Base-by-base conservation (phyloP, 495 filamentous ascomycete species). In the Lasiosphaeriaceae sp. region DNA sequence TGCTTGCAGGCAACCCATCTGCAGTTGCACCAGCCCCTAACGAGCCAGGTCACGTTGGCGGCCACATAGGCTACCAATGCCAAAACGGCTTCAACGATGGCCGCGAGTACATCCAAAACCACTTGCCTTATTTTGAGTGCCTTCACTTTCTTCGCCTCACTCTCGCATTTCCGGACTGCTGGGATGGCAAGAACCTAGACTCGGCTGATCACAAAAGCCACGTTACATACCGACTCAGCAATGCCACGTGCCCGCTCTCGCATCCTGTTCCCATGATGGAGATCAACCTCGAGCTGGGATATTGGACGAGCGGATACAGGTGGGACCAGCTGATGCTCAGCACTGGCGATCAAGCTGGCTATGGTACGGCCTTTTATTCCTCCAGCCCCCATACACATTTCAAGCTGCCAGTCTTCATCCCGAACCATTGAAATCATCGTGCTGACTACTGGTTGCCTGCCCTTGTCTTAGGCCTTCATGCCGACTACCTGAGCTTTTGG, bases 271-370 rank as follows among this genome's bases (percentile, higher is more conserved):
- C 41, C 6, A 34, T 54, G 52, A 46, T 54, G 39, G 39, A 46
- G 52, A 46, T 54, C 17, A 39, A 54, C n/a, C 22, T 54, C 2
- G 52, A 54, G 39, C 43, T 54, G 11, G 52, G 52, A 5, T 54
- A 45, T 21, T n/a, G 21, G 52, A 54, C 52, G n/a, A 22, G 26
- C 22, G 52, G 39, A 12, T 54, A 46, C 23, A 46, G 24, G 21
- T 54, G 52, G 52, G 52, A 54, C 39, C 41, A 54, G 52, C 23
- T 54, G 19, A 31, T 54, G 52, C 52, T 54, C 20, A 54, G 52
- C 52, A 54, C 39, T 8, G 52, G 52, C 17, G 52, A 47, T 37
- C 41, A 31, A 37, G 52, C 52, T 21, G 52, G 52, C 45, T 54
- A 54, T 31, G 50, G 50, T 24, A 19, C 41, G 49, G 11, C 11